phyloP scores from a whole-genome alignment of 352 stramenopile species.

The Phytophthora pisi region DNA sequence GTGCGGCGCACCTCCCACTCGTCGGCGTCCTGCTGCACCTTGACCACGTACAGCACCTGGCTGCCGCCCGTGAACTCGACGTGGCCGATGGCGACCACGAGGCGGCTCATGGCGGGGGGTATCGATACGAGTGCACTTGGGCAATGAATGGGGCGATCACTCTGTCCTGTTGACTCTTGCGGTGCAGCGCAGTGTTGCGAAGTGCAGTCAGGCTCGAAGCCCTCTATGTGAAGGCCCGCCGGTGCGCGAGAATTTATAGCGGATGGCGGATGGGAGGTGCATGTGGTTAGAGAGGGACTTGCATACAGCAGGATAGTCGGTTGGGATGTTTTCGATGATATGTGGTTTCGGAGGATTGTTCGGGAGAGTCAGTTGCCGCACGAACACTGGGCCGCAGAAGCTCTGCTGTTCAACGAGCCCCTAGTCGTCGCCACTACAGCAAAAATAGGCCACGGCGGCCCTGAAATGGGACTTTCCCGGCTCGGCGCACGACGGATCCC shows the following conservation, averaged over 20 bases:
- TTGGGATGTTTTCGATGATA: not conserved
- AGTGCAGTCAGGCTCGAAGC: not conserved
- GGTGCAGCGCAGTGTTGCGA: not conserved
- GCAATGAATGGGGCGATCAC: too few species aligned
- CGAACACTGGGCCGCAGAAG: not conserved
- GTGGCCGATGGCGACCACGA: conserved; percentile 77
- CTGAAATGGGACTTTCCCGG: not conserved
- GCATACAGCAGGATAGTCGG: too few species aligned
- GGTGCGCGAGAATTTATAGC: not conserved
- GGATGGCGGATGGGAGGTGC: not conserved
- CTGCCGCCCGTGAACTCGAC: conserved; percentile 77
- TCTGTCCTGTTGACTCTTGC: not conserved
- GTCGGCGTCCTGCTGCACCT: conserved; percentile 75
- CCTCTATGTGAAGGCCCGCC: not conserved
- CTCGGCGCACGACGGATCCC: not conserved
- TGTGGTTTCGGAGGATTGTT: not conserved
- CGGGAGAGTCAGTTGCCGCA: not conserved
- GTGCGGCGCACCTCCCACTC: conserved; percentile 73
- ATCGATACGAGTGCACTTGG: too few species aligned
- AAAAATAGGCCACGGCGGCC: not conserved
- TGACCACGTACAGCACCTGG: conserved; percentile 78
- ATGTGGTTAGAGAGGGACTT: not conserved
- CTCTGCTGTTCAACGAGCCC: conserved; percentile 1
- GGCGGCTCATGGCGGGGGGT: conserved; percentile 56
- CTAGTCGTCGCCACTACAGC: not conserved